Evolutionary conservation across 805 yeast genomes (phyloP).

Genomic region (Priceomyces melissophilus): DNA sequence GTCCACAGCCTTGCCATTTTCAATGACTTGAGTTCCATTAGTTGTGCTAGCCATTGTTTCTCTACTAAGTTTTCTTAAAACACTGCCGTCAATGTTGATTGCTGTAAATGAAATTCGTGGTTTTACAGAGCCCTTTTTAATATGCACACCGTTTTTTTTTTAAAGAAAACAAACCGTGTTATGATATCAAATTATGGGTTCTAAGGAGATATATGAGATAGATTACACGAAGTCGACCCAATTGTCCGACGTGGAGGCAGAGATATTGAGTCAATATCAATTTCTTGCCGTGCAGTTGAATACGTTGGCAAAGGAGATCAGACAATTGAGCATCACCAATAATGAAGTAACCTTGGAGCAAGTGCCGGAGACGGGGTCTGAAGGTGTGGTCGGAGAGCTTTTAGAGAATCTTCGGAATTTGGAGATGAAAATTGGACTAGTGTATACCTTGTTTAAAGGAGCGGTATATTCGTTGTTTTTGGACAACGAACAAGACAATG

Average conservation of each 20-base stretch:
- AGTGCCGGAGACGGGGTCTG: conserved; percentile 7
- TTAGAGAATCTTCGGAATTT: conserved; percentile 52
- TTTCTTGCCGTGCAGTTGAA: conserved; percentile 30
- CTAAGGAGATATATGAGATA: conserved; percentile 13
- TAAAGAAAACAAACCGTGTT: too few species aligned
- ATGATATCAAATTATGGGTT: conserved; percentile 3
- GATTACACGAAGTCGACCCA: conserved; percentile 15
- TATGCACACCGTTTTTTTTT: not conserved
- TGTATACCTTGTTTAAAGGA: conserved; percentile 64
- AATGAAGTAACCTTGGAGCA: conserved; percentile 1
- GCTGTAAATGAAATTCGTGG: too few species aligned
- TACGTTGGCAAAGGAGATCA: conserved; percentile 30
- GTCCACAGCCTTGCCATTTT: conserved; percentile 5
- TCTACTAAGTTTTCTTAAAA: too few species aligned
- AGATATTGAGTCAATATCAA: conserved; percentile 38
- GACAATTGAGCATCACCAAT: conserved; percentile 20
- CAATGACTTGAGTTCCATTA: conserved; percentile 3
- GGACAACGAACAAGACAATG: conserved; percentile 38
- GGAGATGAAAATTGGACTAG: conserved; percentile 61
- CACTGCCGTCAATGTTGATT: too few species aligned
- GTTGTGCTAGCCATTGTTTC: conserved; percentile 7
- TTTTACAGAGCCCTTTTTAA: too few species aligned
- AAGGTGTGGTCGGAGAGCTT: conserved; percentile 26
- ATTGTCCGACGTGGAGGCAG: conserved; percentile 28
- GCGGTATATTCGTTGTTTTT: conserved; percentile 65